Base-by-base conservation (phyloP, 2,329 filamentous ascomycete genomes). In the Cryoendolithus antarcticus region DNA sequence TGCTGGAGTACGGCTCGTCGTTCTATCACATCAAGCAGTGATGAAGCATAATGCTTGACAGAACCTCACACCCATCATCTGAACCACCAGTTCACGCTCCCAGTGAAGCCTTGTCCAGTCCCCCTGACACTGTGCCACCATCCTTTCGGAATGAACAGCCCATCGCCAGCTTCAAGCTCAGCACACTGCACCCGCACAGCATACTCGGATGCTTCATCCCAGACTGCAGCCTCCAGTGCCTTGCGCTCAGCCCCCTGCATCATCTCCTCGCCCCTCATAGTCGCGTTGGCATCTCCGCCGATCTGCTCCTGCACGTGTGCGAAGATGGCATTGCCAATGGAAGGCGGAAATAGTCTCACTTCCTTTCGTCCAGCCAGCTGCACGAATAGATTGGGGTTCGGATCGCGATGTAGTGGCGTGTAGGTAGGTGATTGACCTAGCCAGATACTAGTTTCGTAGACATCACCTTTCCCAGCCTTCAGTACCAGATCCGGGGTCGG, bases 331-430 rank as follows among this genome's bases (percentile, higher is more conserved):
- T 72, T 63, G 1, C 91, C 91, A 3, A 67, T 53, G 0, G 61
- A 54, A 0, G 86, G 86, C 4, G 69, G 63, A 42, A 89, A 68
- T 9, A 95, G 57, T n/a, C 86, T 71, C n/a, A 95, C 66, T 0
- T 64, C 57, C 60, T 98, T 98, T 37, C 56, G 61, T 3, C 84
- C 77, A 10, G 75, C 75, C 9, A 96, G 60, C 60, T 98, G 91
- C 34, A 84, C 75, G 57, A 96, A 94, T 0, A 95, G 53, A 55
- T 98, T 98, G 0, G 86, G 86, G 52, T 96, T 96, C 1, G 91
- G 91, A 53, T 98, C 91, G 39, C 82, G 75, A 60, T 98, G 91
- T 3, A 94, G 67, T 3, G 91, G 86, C 1, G 91, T 95, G 50
- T 86, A 86, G 0, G 88, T 95, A 0, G 86, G 86, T 30, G 86